phyloP scores from a whole-genome alignment of 768 basidiomycete genomes.

The Cystobasidium tubakii region DNA sequence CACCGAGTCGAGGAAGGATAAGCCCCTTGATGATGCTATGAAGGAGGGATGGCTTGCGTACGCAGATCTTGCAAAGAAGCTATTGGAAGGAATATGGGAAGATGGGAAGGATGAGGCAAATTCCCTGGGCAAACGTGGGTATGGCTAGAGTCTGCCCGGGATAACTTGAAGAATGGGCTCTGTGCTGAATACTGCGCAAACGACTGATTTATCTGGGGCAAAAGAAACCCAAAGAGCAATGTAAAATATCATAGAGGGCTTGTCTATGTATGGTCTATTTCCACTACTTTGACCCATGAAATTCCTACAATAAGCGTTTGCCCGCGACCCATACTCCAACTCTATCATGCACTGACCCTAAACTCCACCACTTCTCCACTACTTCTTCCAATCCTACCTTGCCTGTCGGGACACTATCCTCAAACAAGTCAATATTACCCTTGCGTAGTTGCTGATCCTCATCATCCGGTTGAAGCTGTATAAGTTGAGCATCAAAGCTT shows the following conservation, averaged over 20 bases:
- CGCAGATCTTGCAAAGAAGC: too few species aligned
- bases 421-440: slow-evolving; percentile 59
- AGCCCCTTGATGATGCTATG: too few species aligned
- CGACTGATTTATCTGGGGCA: background rate
- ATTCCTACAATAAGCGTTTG: background rate
- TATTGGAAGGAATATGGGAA: background rate
- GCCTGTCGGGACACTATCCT: slow-evolving; percentile 49
- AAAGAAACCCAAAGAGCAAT: too few species aligned
- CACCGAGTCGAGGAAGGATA: too few species aligned
- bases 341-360: slow-evolving; percentile 67
- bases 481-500: slow-evolving; percentile 49
- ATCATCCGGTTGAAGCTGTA: slow-evolving; percentile 41
- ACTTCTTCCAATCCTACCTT: slow-evolving; percentile 59
- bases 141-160: background rate
- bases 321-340: slow-evolving; percentile 60
- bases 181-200: background rate
- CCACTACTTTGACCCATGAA: background rate
- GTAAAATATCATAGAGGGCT: background rate
- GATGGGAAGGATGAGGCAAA: background rate
- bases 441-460: background rate
- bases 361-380: slow-evolving; percentile 86
- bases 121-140: background rate
- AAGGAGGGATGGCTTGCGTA: too few species aligned
- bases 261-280: background rate
- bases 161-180: background rate